A percentile compares a stretch with the other conserved stretches of the same genome.
Conservation (phyloP, 192 early-diverging fungal species). For the Spinellus fusiger region DNA sequence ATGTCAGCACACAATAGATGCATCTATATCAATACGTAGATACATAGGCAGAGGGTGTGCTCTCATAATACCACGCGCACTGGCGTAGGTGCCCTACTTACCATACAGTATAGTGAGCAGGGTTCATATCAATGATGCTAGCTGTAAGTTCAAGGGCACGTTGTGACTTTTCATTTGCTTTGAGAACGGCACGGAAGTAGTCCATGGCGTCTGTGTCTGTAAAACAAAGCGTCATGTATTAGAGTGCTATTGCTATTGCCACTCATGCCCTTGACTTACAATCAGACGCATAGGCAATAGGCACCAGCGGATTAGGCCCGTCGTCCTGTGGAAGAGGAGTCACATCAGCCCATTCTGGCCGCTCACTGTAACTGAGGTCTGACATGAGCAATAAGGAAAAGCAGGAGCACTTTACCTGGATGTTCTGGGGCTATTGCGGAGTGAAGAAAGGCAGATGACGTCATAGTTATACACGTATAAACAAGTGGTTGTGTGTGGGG, state of each 20-base stretch:
- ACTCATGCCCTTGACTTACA: conserved; percentile 42
- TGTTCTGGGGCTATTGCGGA: no score
- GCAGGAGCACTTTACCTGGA: no score
- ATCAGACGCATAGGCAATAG: conserved; percentile 73
- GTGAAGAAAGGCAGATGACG: no score
- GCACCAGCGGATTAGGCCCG: conserved; percentile 71
- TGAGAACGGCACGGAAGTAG: conserved; percentile 79
- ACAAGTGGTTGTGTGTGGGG: no score
- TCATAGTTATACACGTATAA: no score
- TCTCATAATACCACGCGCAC: not conserved
- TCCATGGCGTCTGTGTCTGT: conserved; percentile 74
- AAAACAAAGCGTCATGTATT: not conserved
- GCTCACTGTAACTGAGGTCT: conserved; percentile 22
- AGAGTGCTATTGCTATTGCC: not conserved
- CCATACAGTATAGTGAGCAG: conserved; percentile 96
- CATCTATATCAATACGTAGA: not conserved
- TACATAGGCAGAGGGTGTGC: not conserved
- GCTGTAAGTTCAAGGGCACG: conserved; percentile 80
- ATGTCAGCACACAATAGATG: not conserved
- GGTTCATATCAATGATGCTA: conserved; percentile 76
- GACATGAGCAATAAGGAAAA: no score
- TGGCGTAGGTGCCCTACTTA: no score
- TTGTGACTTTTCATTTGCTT: conserved; percentile 63
- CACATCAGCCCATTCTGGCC: conserved; percentile 57
- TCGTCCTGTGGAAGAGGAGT: conserved; percentile 72